Base-by-base conservation (phyloP, 2,329 filamentous ascomycete species). In the Chalaropsis thielavioides region DNA sequence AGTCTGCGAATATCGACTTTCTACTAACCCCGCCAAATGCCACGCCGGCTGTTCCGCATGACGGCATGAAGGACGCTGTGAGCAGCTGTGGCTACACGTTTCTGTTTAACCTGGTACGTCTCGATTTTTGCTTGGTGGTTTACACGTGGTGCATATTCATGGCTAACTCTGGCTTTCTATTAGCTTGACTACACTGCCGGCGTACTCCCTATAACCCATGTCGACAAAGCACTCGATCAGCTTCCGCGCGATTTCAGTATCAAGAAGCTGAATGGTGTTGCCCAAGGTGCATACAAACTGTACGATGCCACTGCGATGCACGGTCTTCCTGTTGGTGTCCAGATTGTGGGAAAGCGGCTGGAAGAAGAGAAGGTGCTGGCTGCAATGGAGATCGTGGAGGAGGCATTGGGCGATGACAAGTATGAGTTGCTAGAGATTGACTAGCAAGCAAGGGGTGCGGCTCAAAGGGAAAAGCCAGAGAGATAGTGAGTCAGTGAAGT, bases 31-130 rank as follows among this genome's bases (percentile, higher is more conserved):
- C 89, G n/a, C 90, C 87, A 0, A 96, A 96, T 73, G 90, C 92
- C 0, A 95, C 90, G 0, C 91, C 92, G 1, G 92, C 92, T 0
- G 83, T 95, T 2, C 91, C 91, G 0, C 91, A 95, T 72, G 83
- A 86, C 59, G 91, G 85, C 0, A 96, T 96, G 90, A 83, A 84
- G 69, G 86, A 92, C 70, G 90, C 90, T 2, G 85, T 94, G 56
- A 88, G 87, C 68, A 90, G 86, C 69, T 96, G 92, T 71, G 91
- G 90, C 0, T 96, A 97, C 72, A 96, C 92, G 0, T 96, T 96
- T 73, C 75, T 96, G 65, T 97, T 94, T 77, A 96, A 96, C 71
- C 69, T 96, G 71, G 86, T 89, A 76, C 75, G 83, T 76, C 6
- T 13, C 27, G 6, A 61, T 27, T 31, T 35, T 49, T 43, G 11